phyloP scores from a whole-genome alignment of 2,329 filamentous ascomycete genomes.

The Venturia aucupariae region DNA sequence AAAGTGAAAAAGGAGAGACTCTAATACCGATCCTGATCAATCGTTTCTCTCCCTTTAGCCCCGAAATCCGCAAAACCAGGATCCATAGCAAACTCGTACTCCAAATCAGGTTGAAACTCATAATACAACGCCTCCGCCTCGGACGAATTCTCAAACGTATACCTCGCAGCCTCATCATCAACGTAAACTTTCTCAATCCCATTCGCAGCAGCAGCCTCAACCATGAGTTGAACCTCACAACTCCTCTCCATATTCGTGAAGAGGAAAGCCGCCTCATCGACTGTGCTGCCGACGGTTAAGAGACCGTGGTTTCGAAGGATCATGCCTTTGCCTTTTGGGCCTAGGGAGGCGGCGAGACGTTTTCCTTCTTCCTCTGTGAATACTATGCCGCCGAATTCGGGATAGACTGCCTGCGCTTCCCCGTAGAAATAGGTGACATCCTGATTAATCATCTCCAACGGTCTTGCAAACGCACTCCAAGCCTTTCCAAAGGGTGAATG shows the following conservation, averaged over 20 bases:
- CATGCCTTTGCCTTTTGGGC: conserved; percentile 50
- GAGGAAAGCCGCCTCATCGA: conserved; percentile 65
- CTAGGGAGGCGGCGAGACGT: conserved; percentile 54
- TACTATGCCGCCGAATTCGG: conserved; percentile 55
- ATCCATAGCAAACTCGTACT: conserved; percentile 32
- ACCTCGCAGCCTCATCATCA: conserved; percentile 46
- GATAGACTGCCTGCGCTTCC: conserved; percentile 55
- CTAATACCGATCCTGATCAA: not conserved
- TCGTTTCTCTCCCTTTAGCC: not conserved
- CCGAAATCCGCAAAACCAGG: conserved; percentile 9
- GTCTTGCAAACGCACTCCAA: conserved; percentile 55
- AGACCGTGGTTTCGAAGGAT: conserved; percentile 66
- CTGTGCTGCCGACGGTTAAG: conserved; percentile 59
- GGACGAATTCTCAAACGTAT: conserved; percentile 41
- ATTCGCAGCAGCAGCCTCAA: conserved; percentile 55
- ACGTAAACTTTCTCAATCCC: conserved; percentile 44
- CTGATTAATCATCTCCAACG: conserved; percentile 62
- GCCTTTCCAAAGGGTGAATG: conserved; percentile 59
- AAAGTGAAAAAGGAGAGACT: no score
- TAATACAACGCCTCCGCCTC: conserved; percentile 37
- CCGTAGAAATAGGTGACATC: conserved; percentile 56
- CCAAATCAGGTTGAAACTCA: conserved; percentile 44
- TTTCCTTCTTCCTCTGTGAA: conserved; percentile 55
- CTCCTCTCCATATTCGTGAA: conserved; percentile 60
- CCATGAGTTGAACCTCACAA: conserved; percentile 58